A percentile compares a stretch with the other conserved stretches of the same genome.
These are phyloP conservation scores for Sporobolus alterniflorus DNA, from an alignment of 202 grass and related monocot genomes.

Conservation along the genomic window DNA sequence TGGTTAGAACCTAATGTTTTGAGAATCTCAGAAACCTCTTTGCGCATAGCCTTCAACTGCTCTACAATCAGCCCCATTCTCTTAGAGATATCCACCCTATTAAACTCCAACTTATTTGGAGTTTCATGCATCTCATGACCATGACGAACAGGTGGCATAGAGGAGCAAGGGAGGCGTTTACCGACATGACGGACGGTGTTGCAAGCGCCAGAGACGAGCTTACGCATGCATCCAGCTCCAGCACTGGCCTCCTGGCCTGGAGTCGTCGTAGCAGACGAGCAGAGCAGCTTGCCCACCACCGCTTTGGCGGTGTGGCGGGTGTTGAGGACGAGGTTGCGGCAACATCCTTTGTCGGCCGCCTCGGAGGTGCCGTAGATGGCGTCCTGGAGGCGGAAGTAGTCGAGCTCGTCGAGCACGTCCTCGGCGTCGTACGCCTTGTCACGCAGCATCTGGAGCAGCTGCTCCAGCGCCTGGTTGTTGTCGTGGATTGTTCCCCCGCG, in stretches of 20 bases:
- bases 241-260: not conserved
- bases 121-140: not conserved
- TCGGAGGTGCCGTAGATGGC: conserved; percentile 15
- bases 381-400: conserved; percentile 47
- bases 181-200: not conserved
- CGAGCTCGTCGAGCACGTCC: conserved; percentile 55
- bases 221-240: not conserved
- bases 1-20: not conserved
- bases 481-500: not conserved
- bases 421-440: conserved; percentile 26
- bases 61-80: not conserved
- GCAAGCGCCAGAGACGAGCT: not conserved
- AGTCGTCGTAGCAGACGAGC: not conserved
- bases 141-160: not conserved
- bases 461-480: not conserved
- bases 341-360: not conserved
- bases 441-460: conserved; percentile 16
- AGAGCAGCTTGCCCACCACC: not conserved
- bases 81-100: not conserved
- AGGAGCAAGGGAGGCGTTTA: conserved; percentile 9
- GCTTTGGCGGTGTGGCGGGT: not conserved
- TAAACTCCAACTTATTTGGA: not conserved
- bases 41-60: not conserved
- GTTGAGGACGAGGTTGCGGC: not conserved
- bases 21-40: not conserved